Conservation (phyloP, 2,329 filamentous ascomycete species). For the Neopestalotiopsis clavispora region DNA sequence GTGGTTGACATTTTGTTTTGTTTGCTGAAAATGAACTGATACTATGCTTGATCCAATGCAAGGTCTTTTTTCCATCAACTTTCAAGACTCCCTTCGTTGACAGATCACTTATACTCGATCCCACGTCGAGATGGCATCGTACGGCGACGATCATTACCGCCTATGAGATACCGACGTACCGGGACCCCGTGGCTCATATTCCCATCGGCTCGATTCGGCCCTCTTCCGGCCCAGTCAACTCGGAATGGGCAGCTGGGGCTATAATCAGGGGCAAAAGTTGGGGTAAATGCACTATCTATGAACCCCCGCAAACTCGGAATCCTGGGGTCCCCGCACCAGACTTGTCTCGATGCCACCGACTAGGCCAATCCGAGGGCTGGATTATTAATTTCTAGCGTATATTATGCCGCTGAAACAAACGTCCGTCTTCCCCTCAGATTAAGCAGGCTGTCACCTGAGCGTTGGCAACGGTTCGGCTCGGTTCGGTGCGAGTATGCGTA, state of each 20-base stretch:
- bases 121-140: background rate
- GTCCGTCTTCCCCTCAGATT: background rate
- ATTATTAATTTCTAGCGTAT: background rate
- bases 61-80: background rate
- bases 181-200: background rate
- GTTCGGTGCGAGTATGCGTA: background rate
- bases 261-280: background rate
- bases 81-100: background rate
- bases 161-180: background rate
- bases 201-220: background rate
- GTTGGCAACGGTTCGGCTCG: background rate
- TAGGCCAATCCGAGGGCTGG: background rate
- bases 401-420: background rate
- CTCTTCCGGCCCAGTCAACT: background rate
- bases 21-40: background rate
- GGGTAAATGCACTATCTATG: background rate
- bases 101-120: background rate
- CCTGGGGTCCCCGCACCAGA: background rate
- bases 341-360: background rate
- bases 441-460: background rate
- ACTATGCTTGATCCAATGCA: background rate
- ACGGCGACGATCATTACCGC: background rate
- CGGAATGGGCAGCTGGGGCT: background rate
- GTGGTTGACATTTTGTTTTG: constrained; percentile 10
- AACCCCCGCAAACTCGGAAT: background rate